Percentiles rank a stretch among this genome's conserved stretches.
Conservation (phyloP, 78 protist species). For the Dictyostelium discoideum region DNA sequence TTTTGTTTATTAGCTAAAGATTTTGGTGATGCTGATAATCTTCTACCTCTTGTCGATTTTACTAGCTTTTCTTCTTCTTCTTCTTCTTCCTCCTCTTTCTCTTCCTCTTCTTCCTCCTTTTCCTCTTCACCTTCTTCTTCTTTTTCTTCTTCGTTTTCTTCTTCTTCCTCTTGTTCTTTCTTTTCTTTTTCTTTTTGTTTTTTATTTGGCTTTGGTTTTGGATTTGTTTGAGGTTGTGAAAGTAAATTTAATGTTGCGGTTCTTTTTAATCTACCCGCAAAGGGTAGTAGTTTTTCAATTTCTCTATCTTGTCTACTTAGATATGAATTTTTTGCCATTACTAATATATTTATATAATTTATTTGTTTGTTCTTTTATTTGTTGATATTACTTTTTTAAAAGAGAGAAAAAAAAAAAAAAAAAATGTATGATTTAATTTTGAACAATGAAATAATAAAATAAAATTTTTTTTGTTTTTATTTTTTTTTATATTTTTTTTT, state of each 20-base stretch:
- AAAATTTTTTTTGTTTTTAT: not conserved
- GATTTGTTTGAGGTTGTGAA: not conserved
- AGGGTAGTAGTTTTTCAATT: not conserved
- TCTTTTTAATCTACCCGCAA: not conserved
- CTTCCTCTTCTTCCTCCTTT: not conserved
- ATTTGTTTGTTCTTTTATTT: not conserved
- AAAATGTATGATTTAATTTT: not conserved
- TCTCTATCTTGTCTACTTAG: not conserved
- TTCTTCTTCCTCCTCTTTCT: not conserved
- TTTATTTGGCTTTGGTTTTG: not conserved
- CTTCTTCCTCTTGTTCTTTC: not conserved
- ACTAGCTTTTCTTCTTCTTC: not conserved
- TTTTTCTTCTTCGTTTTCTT: not conserved
- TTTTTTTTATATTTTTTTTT: no score
- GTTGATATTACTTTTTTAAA: no score
- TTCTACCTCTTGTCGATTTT: not conserved
- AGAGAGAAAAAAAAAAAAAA: not conserved
- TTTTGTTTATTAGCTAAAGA: not conserved
- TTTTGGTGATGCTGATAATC: not conserved
- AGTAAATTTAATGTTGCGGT: not conserved
- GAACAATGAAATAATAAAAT: not conserved
- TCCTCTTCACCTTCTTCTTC: not conserved
- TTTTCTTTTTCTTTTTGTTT: not conserved
- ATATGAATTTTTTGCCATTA: not conserved
- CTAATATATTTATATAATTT: not conserved